A percentile compares a stretch with the other conserved stretches of the same genome.
Evolutionary conservation across 805 yeast species (phyloP).

Genomic region (Yarrowia yakushimensis): DNA sequence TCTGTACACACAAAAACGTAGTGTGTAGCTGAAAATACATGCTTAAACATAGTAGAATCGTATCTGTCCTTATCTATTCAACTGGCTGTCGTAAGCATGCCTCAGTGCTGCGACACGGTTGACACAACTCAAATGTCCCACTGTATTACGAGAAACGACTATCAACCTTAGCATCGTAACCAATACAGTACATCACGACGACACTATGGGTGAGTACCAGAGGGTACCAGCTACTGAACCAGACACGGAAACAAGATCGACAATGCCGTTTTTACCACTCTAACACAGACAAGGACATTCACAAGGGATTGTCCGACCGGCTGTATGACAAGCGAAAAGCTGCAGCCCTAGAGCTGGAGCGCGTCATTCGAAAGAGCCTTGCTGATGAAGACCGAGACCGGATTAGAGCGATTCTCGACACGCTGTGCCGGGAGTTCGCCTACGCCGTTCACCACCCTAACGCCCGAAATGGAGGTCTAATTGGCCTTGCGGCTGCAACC

Average conservation of each 20-base stretch:
- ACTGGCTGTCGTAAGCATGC: too few species aligned
- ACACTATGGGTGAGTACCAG: conserved; percentile 14
- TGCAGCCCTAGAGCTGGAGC: conserved; percentile 66
- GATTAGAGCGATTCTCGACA: conserved; percentile 61
- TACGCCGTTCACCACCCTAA: conserved; percentile 80
- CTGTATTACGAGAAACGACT: not conserved
- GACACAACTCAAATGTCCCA: conserved; percentile 15
- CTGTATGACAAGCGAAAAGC: conserved; percentile 74
- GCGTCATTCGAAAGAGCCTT: conserved; percentile 65
- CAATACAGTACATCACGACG: conserved; percentile 1
- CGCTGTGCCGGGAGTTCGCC: conserved; percentile 71
- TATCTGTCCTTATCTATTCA: too few species aligned
- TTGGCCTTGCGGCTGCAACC: conserved; percentile 93
- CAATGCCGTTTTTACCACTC: not conserved
- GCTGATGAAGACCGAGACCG: conserved; percentile 57
- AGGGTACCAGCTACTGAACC: not conserved
- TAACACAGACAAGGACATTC: conserved; percentile 54
- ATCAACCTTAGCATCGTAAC: conserved; percentile 17
- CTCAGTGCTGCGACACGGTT: not conserved
- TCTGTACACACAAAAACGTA: too few species aligned
- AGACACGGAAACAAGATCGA: not conserved
- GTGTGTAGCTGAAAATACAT: too few species aligned
- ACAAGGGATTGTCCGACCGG: conserved; percentile 67
- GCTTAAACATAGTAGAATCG: too few species aligned
- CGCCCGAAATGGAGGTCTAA: conserved; percentile 92